A percentile compares a stretch with the other conserved stretches of the same genome.
Conservation (phyloP, 2,329 filamentous ascomycete species). For the Escovopsis sp. region DNA sequence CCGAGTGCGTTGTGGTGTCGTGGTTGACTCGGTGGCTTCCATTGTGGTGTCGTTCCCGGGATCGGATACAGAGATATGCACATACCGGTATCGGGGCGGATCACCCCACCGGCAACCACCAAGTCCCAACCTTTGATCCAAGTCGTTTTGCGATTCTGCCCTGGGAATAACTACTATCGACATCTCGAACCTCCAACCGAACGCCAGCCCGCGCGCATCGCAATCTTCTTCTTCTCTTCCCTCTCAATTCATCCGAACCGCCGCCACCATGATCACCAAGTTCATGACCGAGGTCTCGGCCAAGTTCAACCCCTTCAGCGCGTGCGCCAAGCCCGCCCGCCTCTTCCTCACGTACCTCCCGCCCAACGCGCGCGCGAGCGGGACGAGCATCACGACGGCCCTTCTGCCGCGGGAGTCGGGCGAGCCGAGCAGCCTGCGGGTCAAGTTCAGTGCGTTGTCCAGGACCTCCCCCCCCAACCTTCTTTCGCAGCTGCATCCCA, state of each 20-base stretch:
- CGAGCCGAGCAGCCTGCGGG: conserved; percentile 50
- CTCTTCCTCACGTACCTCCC: conserved; percentile 79
- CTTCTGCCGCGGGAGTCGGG: conserved; percentile 57
- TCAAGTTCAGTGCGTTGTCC: conserved; percentile 87
- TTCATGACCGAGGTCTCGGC: conserved; percentile 76
- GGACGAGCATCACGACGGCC: conserved; percentile 65
- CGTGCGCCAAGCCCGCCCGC: conserved; percentile 65
- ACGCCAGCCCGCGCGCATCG: too few relatives aligned
- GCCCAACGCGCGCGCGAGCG: conserved; percentile 55
- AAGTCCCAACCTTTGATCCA: too few relatives aligned
- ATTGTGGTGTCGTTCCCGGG: neutral
- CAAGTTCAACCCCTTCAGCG: conserved; percentile 84
- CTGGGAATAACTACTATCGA: too few relatives aligned
- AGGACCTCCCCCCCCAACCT: too few relatives aligned
- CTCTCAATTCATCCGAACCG: too few relatives aligned
- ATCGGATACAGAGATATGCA: conserved; percentile 6
- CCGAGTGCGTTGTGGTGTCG: too few relatives aligned
- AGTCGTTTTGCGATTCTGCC: too few relatives aligned
- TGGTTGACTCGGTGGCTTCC: too few relatives aligned
- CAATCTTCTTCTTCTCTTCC: too few relatives aligned
- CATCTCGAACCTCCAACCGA: too few relatives aligned
- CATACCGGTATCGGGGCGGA: conserved; percentile 4
- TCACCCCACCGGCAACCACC: too few relatives aligned
- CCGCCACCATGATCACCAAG: conserved; percentile 58
- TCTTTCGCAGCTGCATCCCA: too few relatives aligned